These are phyloP conservation scores for Infundibulicybe gibba DNA, from an alignment of 768 basidiomycete species.

Conservation along the genomic window DNA sequence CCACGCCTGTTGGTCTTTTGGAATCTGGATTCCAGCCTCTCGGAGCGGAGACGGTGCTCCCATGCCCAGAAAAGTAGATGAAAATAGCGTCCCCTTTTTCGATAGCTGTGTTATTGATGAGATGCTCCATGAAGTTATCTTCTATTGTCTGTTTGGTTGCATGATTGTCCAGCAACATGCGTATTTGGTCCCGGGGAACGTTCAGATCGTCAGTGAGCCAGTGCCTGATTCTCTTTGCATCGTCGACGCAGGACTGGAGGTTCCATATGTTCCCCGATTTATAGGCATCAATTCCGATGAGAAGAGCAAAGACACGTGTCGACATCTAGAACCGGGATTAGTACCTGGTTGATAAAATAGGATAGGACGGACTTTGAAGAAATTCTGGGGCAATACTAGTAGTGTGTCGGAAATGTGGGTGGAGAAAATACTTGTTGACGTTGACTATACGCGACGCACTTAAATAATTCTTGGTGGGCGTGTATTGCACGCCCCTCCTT, in stretches of 20 bases:
- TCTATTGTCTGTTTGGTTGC: conserved; percentile 64
- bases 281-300: conserved; percentile 70
- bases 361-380: no score
- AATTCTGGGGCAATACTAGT: no score
- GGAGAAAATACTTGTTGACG: no score
- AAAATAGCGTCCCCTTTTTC: conserved; percentile 61
- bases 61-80: conserved; percentile 75
- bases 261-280: conserved; percentile 64
- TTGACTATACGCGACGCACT: no score
- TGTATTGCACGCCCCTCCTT: no score
- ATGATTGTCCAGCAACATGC: conserved; percentile 50
- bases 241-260: conserved; percentile 61
- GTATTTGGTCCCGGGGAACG: conserved; percentile 57
- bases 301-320: conserved; percentile 54
- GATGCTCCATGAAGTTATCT: conserved; percentile 54
- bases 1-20: conserved; percentile 22
- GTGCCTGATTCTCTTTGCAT: conserved; percentile 53
- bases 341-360: no score
- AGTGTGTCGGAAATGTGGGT: no score
- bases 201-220: conserved; percentile 56
- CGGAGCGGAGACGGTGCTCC: conserved; percentile 55
- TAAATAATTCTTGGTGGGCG: no score
- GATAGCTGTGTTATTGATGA: conserved; percentile 59
- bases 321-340: conserved; percentile 15
- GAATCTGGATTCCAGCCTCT: conserved; percentile 38